Conservation (phyloP, 371 early-diverging fungal species). For the Racocetra persica region DNA sequence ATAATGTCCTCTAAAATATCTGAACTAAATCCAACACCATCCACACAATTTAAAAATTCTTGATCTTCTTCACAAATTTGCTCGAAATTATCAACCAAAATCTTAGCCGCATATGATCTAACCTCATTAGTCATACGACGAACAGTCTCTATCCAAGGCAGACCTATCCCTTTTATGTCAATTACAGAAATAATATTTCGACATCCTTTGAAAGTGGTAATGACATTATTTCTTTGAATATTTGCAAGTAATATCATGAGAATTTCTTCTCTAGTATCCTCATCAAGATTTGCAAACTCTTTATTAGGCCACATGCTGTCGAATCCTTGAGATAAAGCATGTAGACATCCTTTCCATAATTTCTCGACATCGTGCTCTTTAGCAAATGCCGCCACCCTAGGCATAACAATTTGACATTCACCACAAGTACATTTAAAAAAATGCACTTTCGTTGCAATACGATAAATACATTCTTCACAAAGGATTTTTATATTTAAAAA, state of each 20-base stretch:
- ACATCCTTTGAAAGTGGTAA: slow-evolving; percentile 37
- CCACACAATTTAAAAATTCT: slow-evolving; percentile 44
- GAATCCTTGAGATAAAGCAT: slow-evolving; percentile 36
- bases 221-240: slow-evolving; percentile 36
- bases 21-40: slow-evolving; percentile 40
- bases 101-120: background rate
- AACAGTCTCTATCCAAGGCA: slow-evolving; percentile 40
- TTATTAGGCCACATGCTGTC: slow-evolving; percentile 42
- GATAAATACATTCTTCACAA: slow-evolving; percentile 29
- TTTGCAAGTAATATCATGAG: slow-evolving; percentile 25
- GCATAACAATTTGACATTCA: slow-evolving; percentile 36
- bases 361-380: slow-evolving; percentile 33
- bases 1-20: slow-evolving; percentile 43
- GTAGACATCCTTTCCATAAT: slow-evolving; percentile 41
- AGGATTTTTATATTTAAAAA: slow-evolving; percentile 39
- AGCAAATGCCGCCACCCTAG: slow-evolving; percentile 36
- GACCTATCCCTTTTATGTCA: slow-evolving; percentile 37
- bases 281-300: slow-evolving; percentile 38
- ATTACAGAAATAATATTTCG: slow-evolving; percentile 27
- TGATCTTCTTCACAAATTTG: slow-evolving; percentile 33
- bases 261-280: slow-evolving; percentile 34
- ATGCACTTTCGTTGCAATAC: slow-evolving; percentile 36
- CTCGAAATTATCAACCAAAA: slow-evolving; percentile 40
- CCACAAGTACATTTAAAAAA: slow-evolving; percentile 37
- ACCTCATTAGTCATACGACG: slow-evolving; percentile 27